A percentile compares a stretch with the other conserved stretches of the same genome.
Conservation (phyloP, 768 basidiomycete genomes). For the Lentinula raphanica region DNA sequence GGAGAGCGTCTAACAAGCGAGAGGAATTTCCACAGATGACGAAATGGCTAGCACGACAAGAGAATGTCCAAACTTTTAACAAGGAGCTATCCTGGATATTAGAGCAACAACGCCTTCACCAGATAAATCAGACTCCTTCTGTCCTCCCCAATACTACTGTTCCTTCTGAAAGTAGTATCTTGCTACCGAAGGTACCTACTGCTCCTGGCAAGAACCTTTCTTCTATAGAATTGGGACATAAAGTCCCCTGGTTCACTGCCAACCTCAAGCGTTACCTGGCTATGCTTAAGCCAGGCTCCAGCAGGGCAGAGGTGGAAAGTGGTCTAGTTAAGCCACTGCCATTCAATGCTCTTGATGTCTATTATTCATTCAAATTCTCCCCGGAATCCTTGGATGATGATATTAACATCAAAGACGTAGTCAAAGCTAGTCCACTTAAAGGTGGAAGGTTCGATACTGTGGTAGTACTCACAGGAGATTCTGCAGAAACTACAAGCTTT, state of each 20-base stretch:
- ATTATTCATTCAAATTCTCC: no score
- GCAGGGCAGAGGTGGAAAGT: background rate
- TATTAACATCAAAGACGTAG: no score
- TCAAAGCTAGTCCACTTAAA: no score
- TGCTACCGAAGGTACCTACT: background rate
- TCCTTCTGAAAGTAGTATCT: background rate
- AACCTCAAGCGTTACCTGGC: background rate
- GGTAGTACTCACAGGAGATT: background rate
- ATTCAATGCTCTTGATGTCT: background rate
- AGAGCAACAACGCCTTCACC: no score
- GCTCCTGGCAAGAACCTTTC: background rate
- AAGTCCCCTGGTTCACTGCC: background rate
- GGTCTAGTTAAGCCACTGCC: background rate
- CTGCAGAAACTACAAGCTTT: background rate
- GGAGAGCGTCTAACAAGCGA: no score
- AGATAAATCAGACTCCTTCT: background rate
- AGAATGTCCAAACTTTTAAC: conserved; percentile 14
- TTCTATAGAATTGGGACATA: background rate
- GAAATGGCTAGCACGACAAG: conserved; percentile 19
- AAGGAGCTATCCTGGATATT: no score
- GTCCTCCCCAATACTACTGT: background rate
- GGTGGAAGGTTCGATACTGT: no score
- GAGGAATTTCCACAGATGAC: conserved; percentile 25
- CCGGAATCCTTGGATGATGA: no score
- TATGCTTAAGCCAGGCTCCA: background rate